Evolutionary conservation across 2,329 filamentous ascomycete species (phyloP).

Genomic region (Xylaria sp.): DNA sequence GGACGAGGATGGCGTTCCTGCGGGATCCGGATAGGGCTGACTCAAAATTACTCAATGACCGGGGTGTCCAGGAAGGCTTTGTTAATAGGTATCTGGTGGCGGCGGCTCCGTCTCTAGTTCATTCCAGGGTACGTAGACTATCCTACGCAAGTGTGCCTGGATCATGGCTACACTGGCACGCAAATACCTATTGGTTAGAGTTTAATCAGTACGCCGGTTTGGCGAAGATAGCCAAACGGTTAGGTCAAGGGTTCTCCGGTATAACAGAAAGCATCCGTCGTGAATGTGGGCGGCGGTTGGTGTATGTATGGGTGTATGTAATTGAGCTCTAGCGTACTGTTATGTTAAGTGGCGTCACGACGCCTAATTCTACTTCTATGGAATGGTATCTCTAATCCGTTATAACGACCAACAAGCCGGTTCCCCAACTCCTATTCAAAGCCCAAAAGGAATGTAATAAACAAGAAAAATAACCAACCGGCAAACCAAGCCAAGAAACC

Average conservation of each 20-base stretch:
- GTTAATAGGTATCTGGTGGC: neutral
- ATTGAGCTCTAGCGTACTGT: conserved; percentile 14
- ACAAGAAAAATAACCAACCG: conserved; percentile 1
- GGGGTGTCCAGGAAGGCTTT: neutral
- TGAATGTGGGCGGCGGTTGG: neutral
- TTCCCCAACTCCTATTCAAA: conserved; percentile 10
- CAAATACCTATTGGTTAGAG: no score
- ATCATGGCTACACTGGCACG: no score
- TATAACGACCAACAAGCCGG: neutral
- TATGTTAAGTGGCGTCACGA: conserved; percentile 3
- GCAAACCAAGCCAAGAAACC: conserved; percentile 10
- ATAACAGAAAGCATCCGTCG: no score
- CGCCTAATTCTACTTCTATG: conserved; percentile 19
- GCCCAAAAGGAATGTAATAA: conserved; percentile 4
- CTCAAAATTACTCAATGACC: neutral
- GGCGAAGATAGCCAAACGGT: no score
- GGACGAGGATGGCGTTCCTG: neutral
- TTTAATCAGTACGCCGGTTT: no score
- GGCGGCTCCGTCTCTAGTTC: no score
- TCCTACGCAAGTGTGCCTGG: no score
- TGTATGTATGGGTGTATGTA: conserved; percentile 17
- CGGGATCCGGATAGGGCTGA: neutral
- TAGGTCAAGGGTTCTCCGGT: no score
- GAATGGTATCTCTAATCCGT: conserved; percentile 23
- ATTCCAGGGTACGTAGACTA: no score